Evolutionary conservation across 257 asterid species (phyloP).

Genomic region (Scutellaria minor): DNA sequence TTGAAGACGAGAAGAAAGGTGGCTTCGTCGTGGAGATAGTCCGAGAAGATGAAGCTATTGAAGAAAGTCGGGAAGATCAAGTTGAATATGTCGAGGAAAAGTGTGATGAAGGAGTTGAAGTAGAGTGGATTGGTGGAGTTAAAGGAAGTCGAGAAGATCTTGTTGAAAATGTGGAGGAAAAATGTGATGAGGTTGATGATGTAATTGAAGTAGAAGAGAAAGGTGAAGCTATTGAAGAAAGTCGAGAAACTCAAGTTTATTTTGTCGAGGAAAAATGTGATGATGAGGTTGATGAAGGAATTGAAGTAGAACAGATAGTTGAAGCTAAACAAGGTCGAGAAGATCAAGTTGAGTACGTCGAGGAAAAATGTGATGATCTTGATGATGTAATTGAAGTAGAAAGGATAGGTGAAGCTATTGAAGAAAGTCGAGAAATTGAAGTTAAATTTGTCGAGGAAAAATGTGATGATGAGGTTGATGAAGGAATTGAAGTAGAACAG

Average conservation of each 20-base stretch:
- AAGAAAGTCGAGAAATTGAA: slow-evolving; percentile 3
- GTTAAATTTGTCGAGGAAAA: not conserved
- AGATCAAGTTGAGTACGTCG: not conserved
- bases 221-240: not conserved
- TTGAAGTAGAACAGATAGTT: not conserved
- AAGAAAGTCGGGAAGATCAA: slow-evolving; percentile 7
- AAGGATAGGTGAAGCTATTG: not conserved
- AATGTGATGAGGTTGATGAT: slow-evolving; percentile 12
- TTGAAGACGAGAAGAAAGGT: slow-evolving; percentile 13
- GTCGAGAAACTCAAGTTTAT: too few relatives aligned
- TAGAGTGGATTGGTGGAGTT: too few relatives aligned
- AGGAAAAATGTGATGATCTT: not conserved
- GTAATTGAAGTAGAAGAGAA: slow-evolving; percentile 12
- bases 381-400: too few relatives aligned
- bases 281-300: too few relatives aligned
- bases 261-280: too few relatives aligned
- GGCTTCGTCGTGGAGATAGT: slow-evolving; percentile 24
- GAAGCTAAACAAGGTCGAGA: slow-evolving; percentile 22
- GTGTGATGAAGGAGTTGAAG: too few relatives aligned
- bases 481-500: too few relatives aligned
- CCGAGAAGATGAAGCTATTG: slow-evolving; percentile 24
- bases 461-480: too few relatives aligned
- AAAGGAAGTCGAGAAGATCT: too few relatives aligned
- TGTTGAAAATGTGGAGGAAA: slow-evolving; percentile 24
- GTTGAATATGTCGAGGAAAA: slow-evolving; percentile 10